Percentiles rank a stretch among this genome's conserved stretches.
These are phyloP conservation scores for Malania oleifera DNA, from an alignment of 164 flowering plant genomes.

Conservation along the genomic window DNA sequence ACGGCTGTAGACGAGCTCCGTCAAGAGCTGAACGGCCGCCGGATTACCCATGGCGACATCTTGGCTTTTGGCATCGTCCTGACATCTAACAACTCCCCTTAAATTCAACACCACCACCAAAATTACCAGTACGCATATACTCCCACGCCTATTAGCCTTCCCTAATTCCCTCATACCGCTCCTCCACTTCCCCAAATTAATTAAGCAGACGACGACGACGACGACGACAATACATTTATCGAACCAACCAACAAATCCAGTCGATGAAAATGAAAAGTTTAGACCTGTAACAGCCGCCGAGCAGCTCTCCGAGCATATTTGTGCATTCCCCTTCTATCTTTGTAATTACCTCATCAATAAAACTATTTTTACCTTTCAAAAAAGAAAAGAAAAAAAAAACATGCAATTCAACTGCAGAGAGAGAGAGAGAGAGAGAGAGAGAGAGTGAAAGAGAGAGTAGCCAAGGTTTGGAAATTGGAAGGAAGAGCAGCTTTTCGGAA, in stretches of 20 bases:
- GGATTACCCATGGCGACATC: conserved; percentile 11
- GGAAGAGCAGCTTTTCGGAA: conserved; percentile 5
- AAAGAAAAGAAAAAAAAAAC: neutral
- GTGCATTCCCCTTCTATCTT: no score
- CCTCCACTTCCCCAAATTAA: no score
- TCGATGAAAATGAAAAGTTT: no score
- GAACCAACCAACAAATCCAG: no score
- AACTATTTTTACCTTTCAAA: no score
- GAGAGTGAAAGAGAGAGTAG: neutral
- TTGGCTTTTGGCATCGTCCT: neutral
- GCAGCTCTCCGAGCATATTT: no score
- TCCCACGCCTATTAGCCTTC: conserved; percentile 1
- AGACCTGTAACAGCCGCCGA: no score
- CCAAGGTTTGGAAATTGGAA: neutral
- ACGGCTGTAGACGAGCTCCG: conserved; percentile 28
- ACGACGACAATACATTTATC: no score
- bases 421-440: neutral
- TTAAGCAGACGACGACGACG: neutral
- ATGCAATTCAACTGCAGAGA: no score
- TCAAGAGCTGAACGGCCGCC: conserved; percentile 32
- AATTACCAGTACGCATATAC: conserved; percentile 9
- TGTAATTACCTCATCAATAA: no score
- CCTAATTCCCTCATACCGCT: conserved; percentile 8
- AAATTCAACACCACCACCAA: conserved; percentile 10
- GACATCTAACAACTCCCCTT: conserved; percentile 1